These are phyloP conservation scores for Podospora pseudocomata DNA, from an alignment of 495 filamentous ascomycete species.

Conservation along the genomic window DNA sequence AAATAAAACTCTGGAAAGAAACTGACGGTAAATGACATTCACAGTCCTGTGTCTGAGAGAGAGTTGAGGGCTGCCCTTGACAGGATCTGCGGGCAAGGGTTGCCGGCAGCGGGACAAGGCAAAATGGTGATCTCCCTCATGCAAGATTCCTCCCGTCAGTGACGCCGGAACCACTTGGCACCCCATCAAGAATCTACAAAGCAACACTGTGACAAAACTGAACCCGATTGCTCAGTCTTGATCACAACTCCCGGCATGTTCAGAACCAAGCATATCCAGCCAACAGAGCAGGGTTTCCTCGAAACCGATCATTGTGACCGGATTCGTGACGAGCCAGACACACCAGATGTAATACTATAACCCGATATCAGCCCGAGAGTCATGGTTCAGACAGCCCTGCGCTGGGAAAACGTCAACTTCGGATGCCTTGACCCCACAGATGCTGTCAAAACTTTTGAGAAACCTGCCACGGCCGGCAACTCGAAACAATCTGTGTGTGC, in stretches of 20 bases:
- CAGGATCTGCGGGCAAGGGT: constrained; percentile 1
- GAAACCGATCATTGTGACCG: not conserved
- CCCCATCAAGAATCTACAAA: not conserved
- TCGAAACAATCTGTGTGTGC: not conserved
- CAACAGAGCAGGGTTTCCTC: not conserved
- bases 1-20: not conserved
- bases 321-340: not conserved
- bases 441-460: not conserved
- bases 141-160: constrained; percentile 12
- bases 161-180: not conserved
- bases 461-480: not conserved
- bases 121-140: constrained; percentile 5
- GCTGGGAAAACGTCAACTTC: not conserved
- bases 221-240: not conserved
- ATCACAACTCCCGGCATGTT: not conserved
- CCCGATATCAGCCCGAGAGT: not conserved
- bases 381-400: not conserved
- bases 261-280: not conserved
- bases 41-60: not conserved
- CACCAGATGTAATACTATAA: not conserved
- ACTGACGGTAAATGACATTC: not conserved
- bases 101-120: not conserved
- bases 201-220: not conserved
- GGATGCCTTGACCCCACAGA: not conserved
- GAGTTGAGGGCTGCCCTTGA: not conserved